phyloP scores from a whole-genome alignment of 768 basidiomycete genomes.

The Rhodosporidiobolus odoratus region DNA sequence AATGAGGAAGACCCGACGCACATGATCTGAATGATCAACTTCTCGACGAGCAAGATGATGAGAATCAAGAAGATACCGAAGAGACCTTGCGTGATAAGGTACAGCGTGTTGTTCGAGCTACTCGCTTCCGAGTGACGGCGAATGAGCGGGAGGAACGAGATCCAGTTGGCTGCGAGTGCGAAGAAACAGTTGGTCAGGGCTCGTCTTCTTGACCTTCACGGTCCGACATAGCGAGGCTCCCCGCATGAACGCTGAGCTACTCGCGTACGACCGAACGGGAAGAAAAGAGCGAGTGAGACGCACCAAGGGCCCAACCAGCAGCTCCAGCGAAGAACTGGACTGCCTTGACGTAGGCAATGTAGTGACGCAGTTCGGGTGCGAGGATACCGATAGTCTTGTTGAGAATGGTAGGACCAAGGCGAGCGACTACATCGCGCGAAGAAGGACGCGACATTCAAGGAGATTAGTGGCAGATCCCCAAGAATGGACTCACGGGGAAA shows the following conservation, averaged over 20 bases:
- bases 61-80: conserved; percentile 69
- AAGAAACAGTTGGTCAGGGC: conserved; percentile 53
- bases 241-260: background rate
- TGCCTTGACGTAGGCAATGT: conserved; percentile 70
- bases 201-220: no score
- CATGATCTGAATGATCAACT: conserved; percentile 80
- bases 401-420: conserved; percentile 46
- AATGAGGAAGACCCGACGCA: background rate
- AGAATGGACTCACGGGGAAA: conserved; percentile 12
- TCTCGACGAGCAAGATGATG: conserved; percentile 69
- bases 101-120: conserved; percentile 49
- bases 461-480: conserved; percentile 50
- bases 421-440: conserved; percentile 52
- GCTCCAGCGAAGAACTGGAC: conserved; percentile 55
- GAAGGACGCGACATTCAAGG: conserved; percentile 44
- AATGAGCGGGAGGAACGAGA: conserved; percentile 68
- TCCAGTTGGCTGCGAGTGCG: conserved; percentile 61
- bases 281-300: background rate
- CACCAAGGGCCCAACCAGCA: conserved; percentile 34
- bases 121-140: conserved; percentile 41
- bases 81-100: conserved; percentile 60
- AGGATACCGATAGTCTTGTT: conserved; percentile 64
- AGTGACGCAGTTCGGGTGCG: conserved; percentile 64
- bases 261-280: background rate
- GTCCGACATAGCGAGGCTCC: no score